Conservation (phyloP, 2,329 filamentous ascomycete genomes). For the Exutisphaerella laricina region DNA sequence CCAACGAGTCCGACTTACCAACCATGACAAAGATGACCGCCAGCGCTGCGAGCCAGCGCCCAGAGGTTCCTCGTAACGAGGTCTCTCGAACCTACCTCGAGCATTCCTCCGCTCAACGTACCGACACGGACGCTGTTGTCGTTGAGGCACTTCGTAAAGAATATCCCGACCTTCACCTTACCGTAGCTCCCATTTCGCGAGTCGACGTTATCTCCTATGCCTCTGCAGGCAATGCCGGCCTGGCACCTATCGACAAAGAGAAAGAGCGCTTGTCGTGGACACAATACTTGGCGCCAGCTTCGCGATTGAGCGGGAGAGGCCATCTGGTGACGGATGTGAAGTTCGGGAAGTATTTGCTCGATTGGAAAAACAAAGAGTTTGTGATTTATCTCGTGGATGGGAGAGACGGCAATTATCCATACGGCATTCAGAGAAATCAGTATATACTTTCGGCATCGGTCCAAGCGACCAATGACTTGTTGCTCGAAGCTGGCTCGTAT, state of each 20-base stretch:
- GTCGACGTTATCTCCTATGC: conserved; percentile 41
- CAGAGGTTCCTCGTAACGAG: conserved; percentile 29
- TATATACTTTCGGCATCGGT: conserved; percentile 40
- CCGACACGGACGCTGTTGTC: conserved; percentile 42
- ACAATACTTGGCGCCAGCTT: conserved; percentile 36
- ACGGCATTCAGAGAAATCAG: conserved; percentile 35
- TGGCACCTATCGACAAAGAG: conserved; percentile 39
- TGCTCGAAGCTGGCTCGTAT: conserved; percentile 54
- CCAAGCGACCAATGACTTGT: conserved; percentile 44
- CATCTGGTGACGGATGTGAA: conserved; percentile 35
- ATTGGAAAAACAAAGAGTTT: conserved; percentile 41
- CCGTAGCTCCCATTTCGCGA: conserved; percentile 32
- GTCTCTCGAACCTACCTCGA: conserved; percentile 39
- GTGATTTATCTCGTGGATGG: conserved; percentile 41
- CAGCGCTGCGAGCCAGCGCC: conserved; percentile 4
- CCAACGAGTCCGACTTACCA: too few species aligned
- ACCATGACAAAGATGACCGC: conserved; percentile 16
- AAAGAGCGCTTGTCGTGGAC: conserved; percentile 38
- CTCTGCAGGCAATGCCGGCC: conserved; percentile 37
- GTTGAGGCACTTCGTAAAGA: conserved; percentile 42
- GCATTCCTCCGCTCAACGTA: conserved; percentile 39
- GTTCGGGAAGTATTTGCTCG: conserved; percentile 44
- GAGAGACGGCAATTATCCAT: conserved; percentile 34
- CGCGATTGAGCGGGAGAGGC: conserved; percentile 37
- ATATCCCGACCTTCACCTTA: conserved; percentile 42